Evolutionary conservation across 441 rosid genomes (phyloP), one percentile per base, ranked within the genome.

Genomic region (Gossypium trilobum): DNA sequence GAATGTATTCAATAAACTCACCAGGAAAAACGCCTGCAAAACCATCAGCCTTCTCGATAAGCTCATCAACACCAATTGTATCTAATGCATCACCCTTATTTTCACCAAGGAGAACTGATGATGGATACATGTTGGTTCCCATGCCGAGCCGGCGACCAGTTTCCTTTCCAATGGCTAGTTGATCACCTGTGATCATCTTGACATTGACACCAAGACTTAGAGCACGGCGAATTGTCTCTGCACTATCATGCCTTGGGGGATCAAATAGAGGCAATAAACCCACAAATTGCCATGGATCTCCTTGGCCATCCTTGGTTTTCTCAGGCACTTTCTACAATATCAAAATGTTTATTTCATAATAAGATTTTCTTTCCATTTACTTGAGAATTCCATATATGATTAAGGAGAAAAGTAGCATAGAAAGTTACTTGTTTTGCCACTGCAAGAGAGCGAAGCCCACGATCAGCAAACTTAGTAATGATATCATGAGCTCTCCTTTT

Each of bases 151-250:
- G 82, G 65, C 91, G 85, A 19, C 91, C 93, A 16, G 93, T 89
- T 81, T 87, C 91, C 69, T 85, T 89, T 63, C 88, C 93, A 58
- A 89, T 87, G 19, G 93, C 93, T 0, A 89, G 83, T 75, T 89
- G 93, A 73, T 88, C 93, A 59, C 93, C 93, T 55, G 93, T 88
- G 52, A 88, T 88, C 93, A 88, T 88, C 87, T 88, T 88, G 55
- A 87, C 89, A 69, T 88, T 88, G 10, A 88, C 91, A 68, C 93
- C 91, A 6, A 88, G 93, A 73, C 81, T 55, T 55, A 88, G 93
- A 5, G 93, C 91, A 54, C 89, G 84, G 5, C 83, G 84, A 67
- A 88, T 88, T 68, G 91, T 87, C 77, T 87, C 91, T 27, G 89
- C 93, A 77, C 91, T 88, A 75, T 88, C 93, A 77, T 88, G 93